Conservation (phyloP, 306 rosid genomes). For the Sechiopsis laciniata region DNA sequence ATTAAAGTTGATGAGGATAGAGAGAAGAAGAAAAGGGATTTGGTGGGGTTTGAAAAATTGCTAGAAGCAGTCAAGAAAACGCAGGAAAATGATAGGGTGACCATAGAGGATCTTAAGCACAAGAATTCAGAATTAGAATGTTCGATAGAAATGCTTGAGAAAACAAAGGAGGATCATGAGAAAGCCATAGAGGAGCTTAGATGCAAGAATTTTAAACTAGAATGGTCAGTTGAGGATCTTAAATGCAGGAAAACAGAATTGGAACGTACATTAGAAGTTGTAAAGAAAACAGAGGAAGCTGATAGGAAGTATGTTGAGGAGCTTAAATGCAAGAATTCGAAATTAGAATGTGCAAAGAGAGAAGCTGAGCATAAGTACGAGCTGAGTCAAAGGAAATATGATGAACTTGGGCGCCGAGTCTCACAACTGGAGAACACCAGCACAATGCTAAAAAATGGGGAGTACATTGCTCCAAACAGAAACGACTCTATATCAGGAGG, state of each 20-base stretch:
- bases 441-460: too few species aligned
- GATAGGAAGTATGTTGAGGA: background rate
- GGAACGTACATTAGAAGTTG: background rate
- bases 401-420: background rate
- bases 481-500: background rate
- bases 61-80: slow-evolving; percentile 20
- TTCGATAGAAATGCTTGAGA: slow-evolving; percentile 11
- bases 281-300: slow-evolving; percentile 12
- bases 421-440: slow-evolving; percentile 11
- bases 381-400: slow-evolving; percentile 1
- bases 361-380: slow-evolving; percentile 14
- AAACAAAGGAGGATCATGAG: background rate
- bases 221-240: background rate
- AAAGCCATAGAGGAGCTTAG: background rate
- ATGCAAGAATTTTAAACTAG: background rate
- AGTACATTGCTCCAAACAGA: background rate
- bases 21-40: background rate
- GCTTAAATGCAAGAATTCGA: background rate
- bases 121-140: slow-evolving; percentile 21
- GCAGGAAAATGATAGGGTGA: background rate
- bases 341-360: background rate
- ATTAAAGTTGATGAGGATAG: background rate
- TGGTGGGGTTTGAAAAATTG: slow-evolving; percentile 17
- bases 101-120: background rate
- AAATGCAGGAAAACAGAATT: background rate